Evolutionary conservation across 805 yeast genomes (phyloP), one percentile per base, ranked within the genome.

Genomic region (Metschnikowia reukaufii): DNA sequence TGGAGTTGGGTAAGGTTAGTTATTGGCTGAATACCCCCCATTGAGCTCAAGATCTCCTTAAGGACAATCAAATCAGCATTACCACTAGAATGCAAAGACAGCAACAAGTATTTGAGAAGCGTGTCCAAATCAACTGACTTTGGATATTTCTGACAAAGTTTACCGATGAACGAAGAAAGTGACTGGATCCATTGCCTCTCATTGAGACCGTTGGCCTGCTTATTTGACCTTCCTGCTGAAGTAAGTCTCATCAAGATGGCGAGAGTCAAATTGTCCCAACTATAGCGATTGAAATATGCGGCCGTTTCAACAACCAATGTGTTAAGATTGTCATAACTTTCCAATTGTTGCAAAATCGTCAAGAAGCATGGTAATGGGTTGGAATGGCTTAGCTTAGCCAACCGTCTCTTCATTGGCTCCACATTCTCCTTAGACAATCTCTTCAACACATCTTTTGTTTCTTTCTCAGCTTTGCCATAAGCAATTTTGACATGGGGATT

Each of bases 181-280:
- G 96, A 86, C 56, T 86, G 94, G 29, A 90, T 76, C 98, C 98
- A 92, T 55, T 79, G 83, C 20, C 86, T 73, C 47, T 87, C 91
- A 56, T 82, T 81, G 46, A 92, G 67, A 7, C 97, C 97, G 66
- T 90, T 91, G 1, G 65, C 72, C 63, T 88, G 96, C 27, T 83
- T 70, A 18, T 83, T 76, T 0, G 78, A 66, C 63, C 96, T 74
- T n/a, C 83, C 84, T 0, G 82, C 64, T 0, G 72, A 64, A 1
- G 91, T 81, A 18, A 92, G 70, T 54, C 94, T 79, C 59, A 81
- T 76, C 58, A 91, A 69, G 3, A 91, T 65, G 1, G 86, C 89
- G 57, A 81, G 82, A 4, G 91, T 84, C 25, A 92, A 65, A 2
- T 82, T 86, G 63, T 92, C 98, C 90, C 96, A 89, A 0, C 90